Conservation (phyloP, 352 stramenopile species). For the Phytophthora quininea region DNA sequence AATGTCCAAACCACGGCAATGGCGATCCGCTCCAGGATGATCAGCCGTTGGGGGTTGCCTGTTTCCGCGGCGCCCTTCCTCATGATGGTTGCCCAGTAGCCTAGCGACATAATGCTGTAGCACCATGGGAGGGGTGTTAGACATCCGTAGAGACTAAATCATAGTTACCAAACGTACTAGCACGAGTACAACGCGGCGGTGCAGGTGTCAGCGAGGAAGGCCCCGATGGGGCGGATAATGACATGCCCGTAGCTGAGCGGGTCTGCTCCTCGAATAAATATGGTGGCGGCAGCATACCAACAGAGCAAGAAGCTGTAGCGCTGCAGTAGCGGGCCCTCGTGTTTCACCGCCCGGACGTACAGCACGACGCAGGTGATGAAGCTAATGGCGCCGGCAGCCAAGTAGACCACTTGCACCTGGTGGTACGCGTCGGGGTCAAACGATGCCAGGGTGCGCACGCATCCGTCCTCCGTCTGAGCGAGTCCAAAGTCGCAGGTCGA, state of each 20-base stretch:
- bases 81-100: constrained; percentile 31
- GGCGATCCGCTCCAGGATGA: constrained; percentile 12
- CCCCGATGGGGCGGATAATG: constrained; percentile 43
- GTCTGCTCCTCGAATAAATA: constrained; percentile 48
- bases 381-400: constrained; percentile 31
- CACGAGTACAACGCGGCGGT: constrained; percentile 52
- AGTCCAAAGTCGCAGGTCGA: constrained; percentile 44
- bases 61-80: constrained; percentile 16
- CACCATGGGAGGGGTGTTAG: neutral
- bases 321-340: constrained; percentile 46
- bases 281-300: constrained; percentile 47
- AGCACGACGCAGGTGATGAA: constrained; percentile 39
- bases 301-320: constrained; percentile 52
- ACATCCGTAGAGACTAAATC: neutral
- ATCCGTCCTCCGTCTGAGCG: constrained; percentile 34
- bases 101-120: constrained; percentile 23
- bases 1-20: constrained; percentile 25
- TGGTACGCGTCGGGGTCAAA: constrained; percentile 37
- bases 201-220: constrained; percentile 50
- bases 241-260: constrained; percentile 50
- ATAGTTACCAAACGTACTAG: constrained; percentile 17
- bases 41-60: constrained; percentile 10
- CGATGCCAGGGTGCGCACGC: constrained; percentile 36
- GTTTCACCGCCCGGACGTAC: constrained; percentile 41
- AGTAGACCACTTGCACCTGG: constrained; percentile 40